Evolutionary conservation across 2,329 filamentous ascomycete species (phyloP).

Genomic region (Gyromitra esculenta): DNA sequence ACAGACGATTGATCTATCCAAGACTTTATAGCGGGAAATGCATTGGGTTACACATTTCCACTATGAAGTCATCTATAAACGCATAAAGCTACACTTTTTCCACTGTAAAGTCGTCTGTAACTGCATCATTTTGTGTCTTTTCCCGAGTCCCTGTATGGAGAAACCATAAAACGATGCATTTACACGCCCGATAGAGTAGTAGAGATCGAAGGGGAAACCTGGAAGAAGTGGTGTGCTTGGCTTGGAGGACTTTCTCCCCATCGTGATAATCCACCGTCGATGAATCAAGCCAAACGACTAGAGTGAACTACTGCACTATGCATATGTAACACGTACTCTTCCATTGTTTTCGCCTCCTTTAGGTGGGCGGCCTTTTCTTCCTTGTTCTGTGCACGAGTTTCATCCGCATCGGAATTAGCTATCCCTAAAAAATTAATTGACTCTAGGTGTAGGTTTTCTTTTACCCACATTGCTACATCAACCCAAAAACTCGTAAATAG

Average conservation of each 20-base stretch:
- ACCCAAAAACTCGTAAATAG: conserved; percentile 18
- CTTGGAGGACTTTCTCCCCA: background rate
- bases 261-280: background rate
- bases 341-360: background rate
- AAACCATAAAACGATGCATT: too few species aligned
- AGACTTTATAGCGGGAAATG: too few species aligned
- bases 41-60: too few species aligned
- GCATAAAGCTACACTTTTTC: too few species aligned
- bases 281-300: background rate
- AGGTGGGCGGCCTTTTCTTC: background rate
- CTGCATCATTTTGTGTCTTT: too few species aligned
- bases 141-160: too few species aligned
- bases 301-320: background rate
- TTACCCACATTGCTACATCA: conserved; percentile 10
- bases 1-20: too few species aligned
- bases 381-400: background rate
- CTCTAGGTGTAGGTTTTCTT: conserved; percentile 2
- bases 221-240: background rate
- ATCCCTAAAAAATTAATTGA: conserved; percentile 13
- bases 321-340: conserved; percentile 1
- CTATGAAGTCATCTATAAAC: too few species aligned
- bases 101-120: too few species aligned
- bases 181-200: too few species aligned
- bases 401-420: conserved; percentile 14
- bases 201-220: background rate